These are phyloP conservation scores for Colletotrichum chrysophilum DNA, from an alignment of 2,329 filamentous ascomycete species.

Conservation along the genomic window DNA sequence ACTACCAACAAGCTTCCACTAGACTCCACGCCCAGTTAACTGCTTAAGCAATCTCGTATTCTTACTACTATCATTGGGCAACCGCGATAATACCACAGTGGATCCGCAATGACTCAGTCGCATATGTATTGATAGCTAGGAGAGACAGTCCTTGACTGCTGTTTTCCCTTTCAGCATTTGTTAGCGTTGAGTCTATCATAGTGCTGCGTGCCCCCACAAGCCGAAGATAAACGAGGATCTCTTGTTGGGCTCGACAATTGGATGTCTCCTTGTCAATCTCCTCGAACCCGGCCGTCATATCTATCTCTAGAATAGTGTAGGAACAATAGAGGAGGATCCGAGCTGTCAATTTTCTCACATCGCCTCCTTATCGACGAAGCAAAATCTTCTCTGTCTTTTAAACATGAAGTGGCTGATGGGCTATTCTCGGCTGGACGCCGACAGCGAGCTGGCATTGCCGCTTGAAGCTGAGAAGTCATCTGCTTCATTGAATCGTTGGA, in stretches of 20 bases:
- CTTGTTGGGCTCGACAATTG: background rate
- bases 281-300: background rate
- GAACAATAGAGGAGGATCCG: too few species aligned
- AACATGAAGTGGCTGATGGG: background rate
- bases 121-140: background rate
- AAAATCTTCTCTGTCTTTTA: background rate
- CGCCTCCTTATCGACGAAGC: background rate
- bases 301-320: background rate
- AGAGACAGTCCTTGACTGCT: background rate
- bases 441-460: background rate
- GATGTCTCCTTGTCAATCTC: background rate
- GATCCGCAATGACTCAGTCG: background rate
- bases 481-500: background rate
- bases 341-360: background rate
- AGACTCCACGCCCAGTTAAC: background rate
- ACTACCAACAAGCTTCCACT: background rate
- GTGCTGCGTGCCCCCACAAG: background rate
- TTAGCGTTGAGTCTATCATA: background rate
- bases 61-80: background rate
- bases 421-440: background rate
- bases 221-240: background rate
- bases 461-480: background rate
- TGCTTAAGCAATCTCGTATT: background rate
- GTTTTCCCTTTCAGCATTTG: background rate
- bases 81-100: background rate